Conservation (phyloP, 371 early-diverging fungal genomes). For the Syncephalastrum sp. region DNA sequence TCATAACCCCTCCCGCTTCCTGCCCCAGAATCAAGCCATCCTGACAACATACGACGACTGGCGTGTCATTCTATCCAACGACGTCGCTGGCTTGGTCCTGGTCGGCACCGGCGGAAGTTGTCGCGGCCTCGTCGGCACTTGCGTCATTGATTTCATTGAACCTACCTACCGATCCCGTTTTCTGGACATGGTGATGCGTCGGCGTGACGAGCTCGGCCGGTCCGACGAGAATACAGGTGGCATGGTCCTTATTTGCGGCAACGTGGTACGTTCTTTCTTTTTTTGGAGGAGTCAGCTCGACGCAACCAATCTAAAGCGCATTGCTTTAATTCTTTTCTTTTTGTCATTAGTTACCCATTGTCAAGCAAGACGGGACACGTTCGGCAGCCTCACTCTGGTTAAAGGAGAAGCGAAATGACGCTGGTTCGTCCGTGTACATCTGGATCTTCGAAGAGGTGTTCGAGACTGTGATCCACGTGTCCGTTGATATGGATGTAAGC, state of each 20-base stretch:
- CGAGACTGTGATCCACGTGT: conserved; percentile 47
- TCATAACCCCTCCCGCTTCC: conserved; percentile 57
- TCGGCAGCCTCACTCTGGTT: conserved; percentile 71
- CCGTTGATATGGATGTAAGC: conserved; percentile 30
- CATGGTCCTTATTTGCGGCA: conserved; percentile 61
- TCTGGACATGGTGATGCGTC: conserved; percentile 39
- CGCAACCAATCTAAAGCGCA: neutral
- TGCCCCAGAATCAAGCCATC: conserved; percentile 65
- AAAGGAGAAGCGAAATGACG: conserved; percentile 57
- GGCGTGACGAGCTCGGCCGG: conserved; percentile 27
- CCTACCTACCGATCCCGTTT: conserved; percentile 55
- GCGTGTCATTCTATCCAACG: conserved; percentile 60
- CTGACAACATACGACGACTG: conserved; percentile 61
- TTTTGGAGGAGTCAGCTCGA: neutral
- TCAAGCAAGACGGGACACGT: conserved; percentile 56
- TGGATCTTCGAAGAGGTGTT: conserved; percentile 75
- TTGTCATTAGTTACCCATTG: conserved; percentile 54
- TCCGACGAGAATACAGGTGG: conserved; percentile 30
- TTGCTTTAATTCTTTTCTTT: conserved; percentile 3
- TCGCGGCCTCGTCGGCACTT: conserved; percentile 44
- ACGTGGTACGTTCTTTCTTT: conserved; percentile 52
- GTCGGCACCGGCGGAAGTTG: conserved; percentile 38
- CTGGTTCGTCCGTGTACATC: conserved; percentile 57
- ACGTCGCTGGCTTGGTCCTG: conserved; percentile 53
- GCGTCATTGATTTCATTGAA: conserved; percentile 56